Evolutionary conservation across 169 alveolate species (phyloP).

Genomic region (Cryptosporidium muris): DNA sequence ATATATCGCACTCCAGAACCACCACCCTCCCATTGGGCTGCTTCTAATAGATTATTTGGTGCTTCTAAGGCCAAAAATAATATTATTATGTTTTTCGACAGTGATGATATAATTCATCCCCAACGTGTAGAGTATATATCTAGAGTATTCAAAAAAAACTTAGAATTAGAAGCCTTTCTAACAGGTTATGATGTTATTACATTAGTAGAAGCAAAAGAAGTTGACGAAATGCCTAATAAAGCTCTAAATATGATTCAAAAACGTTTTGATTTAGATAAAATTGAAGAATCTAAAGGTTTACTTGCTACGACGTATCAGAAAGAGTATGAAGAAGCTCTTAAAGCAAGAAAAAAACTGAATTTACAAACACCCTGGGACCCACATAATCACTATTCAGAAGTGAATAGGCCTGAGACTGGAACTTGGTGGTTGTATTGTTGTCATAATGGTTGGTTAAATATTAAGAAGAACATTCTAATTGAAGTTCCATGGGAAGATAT

Average conservation of each 20-base stretch:
- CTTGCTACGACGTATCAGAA: conserved; percentile 24
- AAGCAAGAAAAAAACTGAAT: conserved; percentile 34
- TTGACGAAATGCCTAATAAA: conserved; percentile 40
- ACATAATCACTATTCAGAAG: conserved; percentile 20
- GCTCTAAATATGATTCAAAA: conserved; percentile 13
- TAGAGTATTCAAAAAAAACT: conserved; percentile 40
- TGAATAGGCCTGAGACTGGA: conserved; percentile 67
- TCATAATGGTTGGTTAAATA: conserved; percentile 63
- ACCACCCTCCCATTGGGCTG: conserved; percentile 62
- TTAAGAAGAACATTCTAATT: conserved; percentile 15
- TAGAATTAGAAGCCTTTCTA: conserved; percentile 57
- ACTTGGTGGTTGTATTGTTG: conserved; percentile 71
- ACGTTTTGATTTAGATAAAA: conserved; percentile 24
- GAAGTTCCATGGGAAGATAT: conserved; percentile 64
- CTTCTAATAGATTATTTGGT: conserved; percentile 53
- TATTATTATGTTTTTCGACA: conserved; percentile 48
- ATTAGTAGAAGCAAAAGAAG: conserved; percentile 52
- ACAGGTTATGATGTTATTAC: conserved; percentile 43
- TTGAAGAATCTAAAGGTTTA: conserved; percentile 14
- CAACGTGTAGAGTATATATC: conserved; percentile 60
- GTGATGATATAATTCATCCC: conserved; percentile 67
- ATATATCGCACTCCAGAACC: conserved; percentile 57
- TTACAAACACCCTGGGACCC: conserved; percentile 65
- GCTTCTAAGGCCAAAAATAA: conserved; percentile 59
- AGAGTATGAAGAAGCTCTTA: conserved; percentile 37